A percentile compares a stretch with the other conserved stretches of the same genome.
phyloP scores from a whole-genome alignment of 2,329 filamentous ascomycete species.

The Cladophialophora bantiana region DNA sequence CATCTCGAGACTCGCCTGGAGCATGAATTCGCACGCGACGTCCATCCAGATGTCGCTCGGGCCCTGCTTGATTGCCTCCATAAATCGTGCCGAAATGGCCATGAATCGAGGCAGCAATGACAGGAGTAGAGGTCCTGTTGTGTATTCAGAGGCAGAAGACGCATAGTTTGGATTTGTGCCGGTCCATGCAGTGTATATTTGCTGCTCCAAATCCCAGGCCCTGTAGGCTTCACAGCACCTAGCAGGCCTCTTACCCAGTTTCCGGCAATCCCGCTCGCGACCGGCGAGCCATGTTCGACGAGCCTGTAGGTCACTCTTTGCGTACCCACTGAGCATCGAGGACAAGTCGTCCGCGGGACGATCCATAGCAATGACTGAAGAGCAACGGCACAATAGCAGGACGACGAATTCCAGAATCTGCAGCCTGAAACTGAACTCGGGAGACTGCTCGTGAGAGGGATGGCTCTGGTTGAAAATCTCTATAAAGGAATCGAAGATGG shows the following conservation, averaged over 20 bases:
- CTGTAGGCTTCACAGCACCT: neutral
- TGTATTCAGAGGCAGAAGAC: neutral
- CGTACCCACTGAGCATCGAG: neutral
- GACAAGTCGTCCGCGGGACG: conserved; percentile 5
- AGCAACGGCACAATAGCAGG: conserved; percentile 21
- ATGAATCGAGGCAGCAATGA: conserved; percentile 37
- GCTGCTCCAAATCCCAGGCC: conserved; percentile 18
- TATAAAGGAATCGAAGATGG: conserved; percentile 32
- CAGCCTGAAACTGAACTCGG: conserved; percentile 21
- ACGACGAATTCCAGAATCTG: conserved; percentile 36
- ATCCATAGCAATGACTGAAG: neutral
- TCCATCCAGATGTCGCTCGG: conserved; percentile 35
- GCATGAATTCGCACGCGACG: conserved; percentile 36
- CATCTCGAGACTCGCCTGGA: conserved; percentile 34
- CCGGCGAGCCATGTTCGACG: conserved; percentile 25
- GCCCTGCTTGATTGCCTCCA: conserved; percentile 12
- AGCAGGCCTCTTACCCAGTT: conserved; percentile 9
- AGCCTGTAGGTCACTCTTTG: conserved; percentile 10
- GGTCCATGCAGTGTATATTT: conserved; percentile 24
- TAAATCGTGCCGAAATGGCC: conserved; percentile 34
- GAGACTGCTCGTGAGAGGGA: conserved; percentile 14
- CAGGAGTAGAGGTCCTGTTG: conserved; percentile 17
- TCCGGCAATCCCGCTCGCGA: conserved; percentile 11
- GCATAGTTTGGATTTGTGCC: neutral
- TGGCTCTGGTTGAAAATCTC: conserved; percentile 33